Evolutionary conservation across 352 stramenopile genomes (phyloP), one percentile per base, ranked within the genome.

Genomic region (Phytophthora constricta): DNA sequence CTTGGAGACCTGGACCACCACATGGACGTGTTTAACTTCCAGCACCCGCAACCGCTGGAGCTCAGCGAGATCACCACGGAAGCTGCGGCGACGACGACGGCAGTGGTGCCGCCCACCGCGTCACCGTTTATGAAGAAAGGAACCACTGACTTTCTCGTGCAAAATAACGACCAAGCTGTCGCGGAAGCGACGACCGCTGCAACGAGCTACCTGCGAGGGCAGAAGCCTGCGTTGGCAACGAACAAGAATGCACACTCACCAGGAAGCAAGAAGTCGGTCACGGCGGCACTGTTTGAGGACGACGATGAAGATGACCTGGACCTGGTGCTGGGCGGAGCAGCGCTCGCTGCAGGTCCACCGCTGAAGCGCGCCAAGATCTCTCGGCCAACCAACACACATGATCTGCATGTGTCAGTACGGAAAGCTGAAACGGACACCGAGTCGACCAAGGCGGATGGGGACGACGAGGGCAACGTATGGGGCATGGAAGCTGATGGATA

Each of bases 401-500:
- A 31, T 39, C 55, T 69, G 43, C 58, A 39, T 17, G 58, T 66
- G 11, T 54, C 50, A 22, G 65, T 74, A 34, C 60, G 43, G 17
- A 65, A 77, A 49, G 58, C 55, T 17, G 57, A 68, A 22, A 65
- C 49, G 5, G 74, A 80, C 39, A 68, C 77, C 25, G 70, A 77
- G 39, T 74, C 67, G 46, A 89, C 65, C 45, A 77, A 71, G 67
- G 31, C 50, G n/a, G 62, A 70, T 27, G 70, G 85, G 54, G 74
- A 87, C n/a, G 79, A 92, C 23, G 72, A 87, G 22, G 70, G 70
- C 19, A 86, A 80, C 43, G 76, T 93, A 14, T 93, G 85, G 85
- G 85, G 85, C 20, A 84, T 90, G 76, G 85, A 88, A 41, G 84
- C 79, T 41, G 82, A 91, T 50, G 76, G 73, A 47, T 89, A 90